Evolutionary conservation across 108 stramenopile species (phyloP).

Genomic region (Asterionellopsis glacialis): DNA sequence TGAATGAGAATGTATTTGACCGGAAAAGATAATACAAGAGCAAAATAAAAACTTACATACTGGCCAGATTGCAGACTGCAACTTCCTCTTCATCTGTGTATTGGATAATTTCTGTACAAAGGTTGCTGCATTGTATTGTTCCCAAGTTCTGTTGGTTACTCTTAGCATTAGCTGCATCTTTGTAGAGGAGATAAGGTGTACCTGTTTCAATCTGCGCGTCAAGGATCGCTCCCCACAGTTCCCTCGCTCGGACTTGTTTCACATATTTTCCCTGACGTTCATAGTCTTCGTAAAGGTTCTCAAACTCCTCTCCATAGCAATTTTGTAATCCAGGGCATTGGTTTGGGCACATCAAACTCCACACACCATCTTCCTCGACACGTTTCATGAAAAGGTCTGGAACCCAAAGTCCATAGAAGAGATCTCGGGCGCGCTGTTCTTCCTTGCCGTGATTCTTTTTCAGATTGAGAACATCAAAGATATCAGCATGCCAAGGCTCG

Average conservation of each 20-base stretch:
- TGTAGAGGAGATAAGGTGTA: constrained; percentile 96
- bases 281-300: constrained; percentile 80
- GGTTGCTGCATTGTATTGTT: constrained; percentile 94
- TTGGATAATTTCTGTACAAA: constrained; percentile 97
- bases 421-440: constrained; percentile 90
- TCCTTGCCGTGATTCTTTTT: constrained; percentile 98
- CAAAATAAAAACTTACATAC: constrained; percentile 48
- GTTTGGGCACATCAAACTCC: constrained; percentile 96
- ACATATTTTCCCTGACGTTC: constrained; percentile 79
- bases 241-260: constrained; percentile 76
- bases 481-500: constrained; percentile 97
- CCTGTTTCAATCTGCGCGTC: constrained; percentile 96
- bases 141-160: constrained; percentile 97
- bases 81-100: constrained; percentile 92
- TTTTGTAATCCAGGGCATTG: constrained; percentile 84
- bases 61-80: constrained; percentile 96
- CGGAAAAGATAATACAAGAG: not conserved
- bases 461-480: constrained; percentile 90
- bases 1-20: not conserved
- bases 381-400: constrained; percentile 97
- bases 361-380: constrained; percentile 87
- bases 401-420: constrained; percentile 97
- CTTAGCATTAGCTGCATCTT: constrained; percentile 94
- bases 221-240: constrained; percentile 82
- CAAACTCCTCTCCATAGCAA: constrained; percentile 86